phyloP scores from a whole-genome alignment of 225 moss, liverwort and hornwort species.

The Bryoerythrophyllum caledonicum region DNA sequence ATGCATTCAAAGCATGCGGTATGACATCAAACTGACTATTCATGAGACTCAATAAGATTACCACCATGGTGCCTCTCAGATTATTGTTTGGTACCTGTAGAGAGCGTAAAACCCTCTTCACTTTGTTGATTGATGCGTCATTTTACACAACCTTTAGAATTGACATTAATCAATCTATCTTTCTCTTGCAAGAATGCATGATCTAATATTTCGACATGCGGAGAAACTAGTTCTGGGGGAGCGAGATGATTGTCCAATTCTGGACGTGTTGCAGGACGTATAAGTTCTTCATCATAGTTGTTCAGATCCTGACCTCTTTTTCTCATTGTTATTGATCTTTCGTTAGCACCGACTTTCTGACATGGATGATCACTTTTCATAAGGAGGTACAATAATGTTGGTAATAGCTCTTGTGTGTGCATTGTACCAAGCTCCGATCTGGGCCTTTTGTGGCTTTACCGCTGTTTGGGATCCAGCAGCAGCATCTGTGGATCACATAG shows the following conservation, averaged over 20 bases:
- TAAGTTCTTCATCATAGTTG: not conserved
- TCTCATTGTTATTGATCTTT: not conserved
- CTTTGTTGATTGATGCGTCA: no score
- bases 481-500: not conserved
- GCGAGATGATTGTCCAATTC: not conserved
- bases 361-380: not conserved
- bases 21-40: no score
- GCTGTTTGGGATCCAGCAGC: not conserved
- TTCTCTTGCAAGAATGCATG: not conserved
- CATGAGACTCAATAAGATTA: not conserved
- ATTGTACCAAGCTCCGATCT: not conserved
- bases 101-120: not conserved
- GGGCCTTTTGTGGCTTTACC: not conserved
- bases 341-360: not conserved
- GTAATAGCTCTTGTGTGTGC: not conserved
- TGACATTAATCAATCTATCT: not conserved
- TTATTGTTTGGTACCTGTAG: not conserved
- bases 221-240: not conserved
- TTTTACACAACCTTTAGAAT: no score
- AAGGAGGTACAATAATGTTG: not conserved
- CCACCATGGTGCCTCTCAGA: not conserved
- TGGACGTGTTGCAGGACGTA: not conserved
- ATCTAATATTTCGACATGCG: no score
- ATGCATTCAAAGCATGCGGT: no score
- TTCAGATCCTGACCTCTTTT: not conserved